These are phyloP conservation scores for Pseudozyma flocculosa DNA, from an alignment of 1,284 basidiomycete genomes.

Conservation along the genomic window DNA sequence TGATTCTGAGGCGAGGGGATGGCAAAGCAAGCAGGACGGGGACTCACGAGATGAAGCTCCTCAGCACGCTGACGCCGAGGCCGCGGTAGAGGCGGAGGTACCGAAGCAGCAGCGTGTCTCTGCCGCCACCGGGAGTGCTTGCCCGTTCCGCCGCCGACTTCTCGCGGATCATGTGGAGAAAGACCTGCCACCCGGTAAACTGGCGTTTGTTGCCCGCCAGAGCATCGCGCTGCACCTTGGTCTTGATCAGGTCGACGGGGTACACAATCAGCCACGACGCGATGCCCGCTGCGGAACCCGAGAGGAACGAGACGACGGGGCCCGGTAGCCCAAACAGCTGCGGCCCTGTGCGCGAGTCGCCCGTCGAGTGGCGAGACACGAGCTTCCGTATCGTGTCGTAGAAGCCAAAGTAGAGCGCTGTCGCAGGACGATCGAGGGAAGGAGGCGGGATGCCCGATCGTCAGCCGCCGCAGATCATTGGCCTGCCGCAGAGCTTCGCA, in stretches of 20 bases:
- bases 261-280: conserved; percentile 54
- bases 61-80: conserved; percentile 50
- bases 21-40: no score
- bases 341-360: conserved; percentile 13
- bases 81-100: conserved; percentile 55
- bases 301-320: conserved; percentile 52
- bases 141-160: conserved; percentile 28
- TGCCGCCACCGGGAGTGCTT: conserved; percentile 62
- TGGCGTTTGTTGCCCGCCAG: conserved; percentile 73
- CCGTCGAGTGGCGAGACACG: conserved; percentile 30
- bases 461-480: no score
- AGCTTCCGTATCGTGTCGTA: conserved; percentile 52
- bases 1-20: no score
- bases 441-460: not conserved
- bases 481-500: no score
- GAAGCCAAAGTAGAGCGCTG: conserved; percentile 54
- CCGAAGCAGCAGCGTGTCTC: conserved; percentile 60
- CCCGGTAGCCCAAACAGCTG: conserved; percentile 41
- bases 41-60: conserved; percentile 53
- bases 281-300: conserved; percentile 53
- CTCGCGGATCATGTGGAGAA: conserved; percentile 71
- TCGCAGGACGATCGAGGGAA: not conserved
- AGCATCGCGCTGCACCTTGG: conserved; percentile 84
- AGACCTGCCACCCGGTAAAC: conserved; percentile 69
- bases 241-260: conserved; percentile 73